Conservation (phyloP, 129 eudicot species). For the Escallonia herrerae region DNA sequence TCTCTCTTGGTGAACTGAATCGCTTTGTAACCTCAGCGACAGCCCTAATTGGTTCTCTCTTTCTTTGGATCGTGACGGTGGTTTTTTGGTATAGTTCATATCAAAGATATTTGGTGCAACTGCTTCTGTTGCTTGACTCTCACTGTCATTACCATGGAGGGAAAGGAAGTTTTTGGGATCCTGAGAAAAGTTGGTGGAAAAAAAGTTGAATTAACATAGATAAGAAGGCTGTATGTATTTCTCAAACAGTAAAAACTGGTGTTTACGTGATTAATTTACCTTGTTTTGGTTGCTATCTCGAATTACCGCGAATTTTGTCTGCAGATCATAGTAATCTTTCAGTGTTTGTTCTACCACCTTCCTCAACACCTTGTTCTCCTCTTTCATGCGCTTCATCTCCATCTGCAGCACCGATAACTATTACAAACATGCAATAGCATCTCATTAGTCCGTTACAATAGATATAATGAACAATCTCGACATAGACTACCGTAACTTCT, state of each 20-base stretch:
- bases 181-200: slow-evolving; percentile 14
- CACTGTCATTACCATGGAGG: slow-evolving; percentile 28
- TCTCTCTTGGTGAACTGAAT: slow-evolving; percentile 16
- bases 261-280: slow-evolving; percentile 20
- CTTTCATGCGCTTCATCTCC: slow-evolving; percentile 65
- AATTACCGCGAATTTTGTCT: slow-evolving; percentile 37
- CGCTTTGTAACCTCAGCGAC: slow-evolving; percentile 50
- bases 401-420: slow-evolving; percentile 50
- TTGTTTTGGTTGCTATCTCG: slow-evolving; percentile 30
- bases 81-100: slow-evolving; percentile 7
- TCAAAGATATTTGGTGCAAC: slow-evolving; percentile 18
- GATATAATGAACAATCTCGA: no score
- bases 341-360: slow-evolving; percentile 59
- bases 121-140: slow-evolving; percentile 27
- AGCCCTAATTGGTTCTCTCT: slow-evolving; percentile 55
- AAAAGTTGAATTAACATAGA: not conserved
- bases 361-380: slow-evolving; percentile 66
- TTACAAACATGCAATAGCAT: not conserved
- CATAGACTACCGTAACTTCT: no score
- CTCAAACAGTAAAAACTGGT: not conserved
- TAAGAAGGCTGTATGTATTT: not conserved
- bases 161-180: slow-evolving; percentile 47
- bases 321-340: slow-evolving; percentile 73
- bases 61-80: slow-evolving; percentile 18
- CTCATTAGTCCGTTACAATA: not conserved